Evolutionary conservation across 2,329 filamentous ascomycete genomes (phyloP), one percentile per base, ranked within the genome.

Genomic region (Golovinomyces cichoracearum): DNA sequence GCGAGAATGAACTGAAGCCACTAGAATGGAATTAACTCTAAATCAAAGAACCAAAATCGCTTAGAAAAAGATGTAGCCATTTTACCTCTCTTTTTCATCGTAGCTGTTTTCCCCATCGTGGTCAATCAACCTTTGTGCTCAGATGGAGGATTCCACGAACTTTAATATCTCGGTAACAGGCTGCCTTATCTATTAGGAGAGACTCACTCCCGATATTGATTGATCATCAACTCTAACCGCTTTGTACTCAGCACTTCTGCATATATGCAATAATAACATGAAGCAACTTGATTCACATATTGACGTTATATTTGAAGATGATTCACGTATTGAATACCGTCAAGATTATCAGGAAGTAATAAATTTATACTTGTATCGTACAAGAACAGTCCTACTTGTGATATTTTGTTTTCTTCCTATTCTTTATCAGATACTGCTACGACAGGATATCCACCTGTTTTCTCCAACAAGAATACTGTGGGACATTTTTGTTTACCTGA

Each of bases 1-100:
- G 54, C 82, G 78, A 48, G 82, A 86, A 65, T 78, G 80, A 50
- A 75, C 63, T 4, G 80, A 82, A 68, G 67, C 49, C 66, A 48
- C 58, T 60, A 48, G 4, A 51, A 40, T 17, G 41, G 48, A 46
- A 19, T 50, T 45, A 50, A 45, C 22, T 48, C 29, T 33, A 12
- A 33, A n/a, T n/a, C 31, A 33, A n/a, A 33, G 10, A 33, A 3
- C n/a, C n/a, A 1, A n/a, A 33, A 15, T 33, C 10, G 31, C n/a
- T n/a, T n/a, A n/a, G n/a, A n/a, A n/a, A n/a, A n/a, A n/a, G n/a
- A n/a, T n/a, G n/a, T n/a, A n/a, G n/a, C n/a, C n/a, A 3, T n/a
- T 33, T 15, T 33, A 33, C 31, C 31, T 33, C n/a, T 33, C 31
- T 33, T 33, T 15, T n/a, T 33, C n/a, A n/a, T n/a, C n/a, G n/a